phyloP scores from a whole-genome alignment of 1,284 basidiomycete genomes.

The Ceratobasidium sp. region DNA sequence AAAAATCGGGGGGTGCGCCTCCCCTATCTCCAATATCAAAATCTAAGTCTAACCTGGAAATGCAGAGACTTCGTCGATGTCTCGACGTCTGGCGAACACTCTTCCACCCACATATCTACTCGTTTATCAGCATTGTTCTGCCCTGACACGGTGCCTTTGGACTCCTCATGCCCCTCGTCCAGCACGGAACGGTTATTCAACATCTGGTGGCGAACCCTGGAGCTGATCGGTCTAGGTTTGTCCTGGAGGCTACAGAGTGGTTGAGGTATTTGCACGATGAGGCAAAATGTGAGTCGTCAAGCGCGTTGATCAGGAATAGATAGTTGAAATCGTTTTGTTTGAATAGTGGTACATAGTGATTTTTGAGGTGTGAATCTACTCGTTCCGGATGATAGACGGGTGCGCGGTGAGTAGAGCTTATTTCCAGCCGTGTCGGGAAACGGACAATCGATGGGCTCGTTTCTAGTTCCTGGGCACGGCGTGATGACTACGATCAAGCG shows the following conservation, averaged over 20 bases:
- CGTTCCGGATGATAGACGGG: constrained; percentile 19
- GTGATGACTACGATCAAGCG: constrained; percentile 38
- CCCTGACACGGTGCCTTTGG: constrained; percentile 34
- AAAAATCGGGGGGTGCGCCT: constrained; percentile 32
- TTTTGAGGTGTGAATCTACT: constrained; percentile 37
- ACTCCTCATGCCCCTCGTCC: constrained; percentile 28
- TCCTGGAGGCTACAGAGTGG: constrained; percentile 34
- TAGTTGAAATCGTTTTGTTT: neutral
- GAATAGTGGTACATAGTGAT: constrained; percentile 34
- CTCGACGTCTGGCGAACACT: constrained; percentile 41
- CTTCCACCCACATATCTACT: constrained; percentile 37
- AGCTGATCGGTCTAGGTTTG: constrained; percentile 28
- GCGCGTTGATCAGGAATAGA: no score
- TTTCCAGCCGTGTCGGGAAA: no score
- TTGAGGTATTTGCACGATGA: constrained; percentile 43
- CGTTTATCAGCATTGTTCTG: constrained; percentile 22
- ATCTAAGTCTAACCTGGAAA: no score
- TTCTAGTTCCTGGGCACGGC: constrained; percentile 35
- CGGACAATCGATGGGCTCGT: no score
- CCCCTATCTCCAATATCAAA: no score
- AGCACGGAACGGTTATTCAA: constrained; percentile 23
- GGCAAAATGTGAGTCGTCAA: constrained; percentile 24
- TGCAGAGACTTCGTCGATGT: neutral
- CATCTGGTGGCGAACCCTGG: constrained; percentile 16
- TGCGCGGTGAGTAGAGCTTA: neutral